These are phyloP conservation scores for Aspergillus bridgeri DNA, from an alignment of 495 filamentous ascomycete species.

Conservation along the genomic window DNA sequence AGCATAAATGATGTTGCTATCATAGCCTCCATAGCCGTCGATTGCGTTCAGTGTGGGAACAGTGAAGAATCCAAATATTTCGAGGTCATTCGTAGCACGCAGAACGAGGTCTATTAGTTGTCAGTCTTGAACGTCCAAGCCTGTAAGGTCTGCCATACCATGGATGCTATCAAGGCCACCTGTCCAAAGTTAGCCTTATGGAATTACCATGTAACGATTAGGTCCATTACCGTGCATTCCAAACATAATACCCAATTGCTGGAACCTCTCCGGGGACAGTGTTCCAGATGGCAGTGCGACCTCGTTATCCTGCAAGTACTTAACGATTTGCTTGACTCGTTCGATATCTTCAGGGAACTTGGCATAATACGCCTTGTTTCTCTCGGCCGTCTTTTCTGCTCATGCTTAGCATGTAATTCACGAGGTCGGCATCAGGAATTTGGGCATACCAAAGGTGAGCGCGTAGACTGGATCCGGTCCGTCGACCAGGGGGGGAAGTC, in stretches of 20 bases:
- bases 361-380: slow-evolving; percentile 73
- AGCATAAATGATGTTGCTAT: slow-evolving; percentile 76
- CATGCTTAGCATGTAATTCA: slow-evolving; percentile 8
- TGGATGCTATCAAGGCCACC: slow-evolving; percentile 68
- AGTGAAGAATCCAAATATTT: slow-evolving; percentile 68
- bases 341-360: slow-evolving; percentile 85
- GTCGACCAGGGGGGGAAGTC: slow-evolving; percentile 70
- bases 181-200: slow-evolving; percentile 22
- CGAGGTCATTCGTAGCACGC: slow-evolving; percentile 63
- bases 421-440: not conserved
- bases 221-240: slow-evolving; percentile 65
- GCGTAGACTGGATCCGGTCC: slow-evolving; percentile 73
- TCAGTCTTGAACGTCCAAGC: not conserved
- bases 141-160: slow-evolving; percentile 28
- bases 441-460: slow-evolving; percentile 55
- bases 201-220: slow-evolving; percentile 13
- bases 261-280: slow-evolving; percentile 66
- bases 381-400: slow-evolving; percentile 54
- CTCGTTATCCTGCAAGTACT: slow-evolving; percentile 56
- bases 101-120: slow-evolving; percentile 57
- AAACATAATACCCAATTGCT: slow-evolving; percentile 71
- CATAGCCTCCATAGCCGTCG: slow-evolving; percentile 63
- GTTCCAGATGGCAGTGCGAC: slow-evolving; percentile 60
- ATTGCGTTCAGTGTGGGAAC: slow-evolving; percentile 63
- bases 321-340: slow-evolving; percentile 61